These are phyloP conservation scores for Ustilago hordei DNA, from an alignment of 1,284 basidiomycete species.

Conservation along the genomic window DNA sequence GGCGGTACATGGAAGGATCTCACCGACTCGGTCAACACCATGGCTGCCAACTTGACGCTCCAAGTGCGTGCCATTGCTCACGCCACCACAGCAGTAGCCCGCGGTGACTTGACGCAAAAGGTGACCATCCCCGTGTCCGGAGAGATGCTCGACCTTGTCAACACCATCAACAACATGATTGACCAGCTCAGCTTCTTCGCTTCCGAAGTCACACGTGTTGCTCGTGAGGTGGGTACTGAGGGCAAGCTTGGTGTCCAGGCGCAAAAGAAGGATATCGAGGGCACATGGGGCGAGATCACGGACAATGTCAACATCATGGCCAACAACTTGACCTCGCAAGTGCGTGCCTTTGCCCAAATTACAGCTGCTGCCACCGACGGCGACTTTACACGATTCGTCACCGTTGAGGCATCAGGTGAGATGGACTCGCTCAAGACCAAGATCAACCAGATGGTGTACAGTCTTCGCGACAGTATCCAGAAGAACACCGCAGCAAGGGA, in stretches of 20 bases:
- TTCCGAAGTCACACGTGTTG: slow-evolving; percentile 93
- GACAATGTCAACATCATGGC: slow-evolving; percentile 74
- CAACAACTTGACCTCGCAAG: slow-evolving; percentile 95
- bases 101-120: slow-evolving; percentile 92
- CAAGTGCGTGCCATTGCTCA: slow-evolving; percentile 96
- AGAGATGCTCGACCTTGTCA: slow-evolving; percentile 88
- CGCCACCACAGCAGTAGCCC: slow-evolving; percentile 93
- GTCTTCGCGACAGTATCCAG: slow-evolving; percentile 95
- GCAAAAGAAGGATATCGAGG: slow-evolving; percentile 95
- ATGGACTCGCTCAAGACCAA: slow-evolving; percentile 99
- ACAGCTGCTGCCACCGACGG: slow-evolving; percentile 98
- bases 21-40: slow-evolving; percentile 81
- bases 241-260: slow-evolving; percentile 97
- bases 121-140: slow-evolving; percentile 91
- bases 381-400: slow-evolving; percentile 98
- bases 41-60: slow-evolving; percentile 79
- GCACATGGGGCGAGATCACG: slow-evolving; percentile 99
- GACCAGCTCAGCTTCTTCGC: slow-evolving; percentile 85
- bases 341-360: slow-evolving; percentile 98
- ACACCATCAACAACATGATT: slow-evolving; percentile 75
- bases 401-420: slow-evolving; percentile 96
- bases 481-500: slow-evolving; percentile 98
- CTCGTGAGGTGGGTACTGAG: slow-evolving; percentile 93
- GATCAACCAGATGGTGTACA: slow-evolving; percentile 99
- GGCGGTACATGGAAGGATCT: slow-evolving; percentile 75